A percentile compares a stretch with the other conserved stretches of the same genome.
Conservation (phyloP, 1,139 yeast genomes). For the Hansenula sp. region DNA sequence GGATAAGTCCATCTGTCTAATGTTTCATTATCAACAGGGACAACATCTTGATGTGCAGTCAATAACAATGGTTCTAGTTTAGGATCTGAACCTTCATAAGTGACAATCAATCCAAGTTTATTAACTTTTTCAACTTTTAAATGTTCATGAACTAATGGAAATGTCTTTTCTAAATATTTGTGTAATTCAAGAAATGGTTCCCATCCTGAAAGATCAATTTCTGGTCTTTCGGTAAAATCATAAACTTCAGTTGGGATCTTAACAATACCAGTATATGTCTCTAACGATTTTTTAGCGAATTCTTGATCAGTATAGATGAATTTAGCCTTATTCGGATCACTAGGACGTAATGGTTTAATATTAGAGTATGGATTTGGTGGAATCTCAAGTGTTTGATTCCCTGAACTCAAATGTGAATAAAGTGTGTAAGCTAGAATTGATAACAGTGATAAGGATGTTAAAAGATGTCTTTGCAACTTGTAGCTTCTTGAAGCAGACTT, state of each 20-base stretch:
- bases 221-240: slow-evolving; percentile 46
- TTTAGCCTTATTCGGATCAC: not conserved
- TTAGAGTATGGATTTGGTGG: slow-evolving; percentile 4
- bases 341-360: slow-evolving; percentile 3
- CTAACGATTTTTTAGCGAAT: slow-evolving; percentile 38
- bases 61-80: slow-evolving; percentile 59
- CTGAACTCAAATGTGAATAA: not conserved
- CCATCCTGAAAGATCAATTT: slow-evolving; percentile 31
- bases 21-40: slow-evolving; percentile 66
- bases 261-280: slow-evolving; percentile 48
- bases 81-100: slow-evolving; percentile 57
- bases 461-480: not conserved
- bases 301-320: slow-evolving; percentile 26
- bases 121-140: slow-evolving; percentile 55
- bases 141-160: slow-evolving; percentile 51
- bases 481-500: not conserved
- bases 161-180: slow-evolving; percentile 46
- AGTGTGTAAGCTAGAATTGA: not conserved
- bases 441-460: not conserved
- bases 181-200: slow-evolving; percentile 47
- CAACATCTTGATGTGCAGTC: slow-evolving; percentile 81
- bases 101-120: slow-evolving; percentile 59
- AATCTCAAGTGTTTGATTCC: not conserved
- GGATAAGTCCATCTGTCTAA: slow-evolving; percentile 59
- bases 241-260: slow-evolving; percentile 58